Percentiles rank a stretch among this genome's conserved stretches.
These are phyloP conservation scores for Henningerozyma blattae DNA, from an alignment of 805 yeast genomes.

Conservation along the genomic window DNA sequence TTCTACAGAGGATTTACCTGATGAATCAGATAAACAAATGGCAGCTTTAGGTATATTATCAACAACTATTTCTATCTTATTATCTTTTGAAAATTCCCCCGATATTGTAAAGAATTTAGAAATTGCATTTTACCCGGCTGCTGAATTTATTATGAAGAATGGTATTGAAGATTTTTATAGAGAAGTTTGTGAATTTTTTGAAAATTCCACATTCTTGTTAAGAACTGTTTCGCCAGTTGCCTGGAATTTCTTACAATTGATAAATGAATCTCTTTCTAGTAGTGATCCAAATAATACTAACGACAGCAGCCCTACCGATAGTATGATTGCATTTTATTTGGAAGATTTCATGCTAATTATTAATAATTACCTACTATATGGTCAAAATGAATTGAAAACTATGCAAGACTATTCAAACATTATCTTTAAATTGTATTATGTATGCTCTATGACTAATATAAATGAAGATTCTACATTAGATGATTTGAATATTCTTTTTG, in stretches of 20 bases:
- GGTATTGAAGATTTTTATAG: constrained; percentile 62
- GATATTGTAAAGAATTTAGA: constrained; percentile 55
- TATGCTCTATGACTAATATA: constrained; percentile 22
- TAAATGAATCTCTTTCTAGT: constrained; percentile 23
- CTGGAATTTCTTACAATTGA: constrained; percentile 62
- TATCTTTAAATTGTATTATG: constrained; percentile 38
- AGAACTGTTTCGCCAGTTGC: constrained; percentile 53
- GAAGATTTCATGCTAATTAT: constrained; percentile 69
- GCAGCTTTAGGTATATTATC: constrained; percentile 74
- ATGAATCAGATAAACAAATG: constrained; percentile 56
- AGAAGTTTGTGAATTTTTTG: constrained; percentile 67
- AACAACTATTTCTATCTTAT: constrained; percentile 69
- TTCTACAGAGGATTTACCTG: constrained; percentile 25
- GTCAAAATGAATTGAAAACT: constrained; percentile 35
- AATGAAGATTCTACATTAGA: constrained; percentile 43
- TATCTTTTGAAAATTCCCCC: constrained; percentile 71
- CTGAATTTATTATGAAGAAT: constrained; percentile 52
- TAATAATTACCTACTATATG: constrained; percentile 60
- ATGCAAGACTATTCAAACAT: constrained; percentile 37
- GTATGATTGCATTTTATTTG: constrained; percentile 50
- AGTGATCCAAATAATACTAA: constrained; percentile 23
- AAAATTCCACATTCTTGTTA: constrained; percentile 49
- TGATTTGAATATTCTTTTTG: constrained; percentile 49
- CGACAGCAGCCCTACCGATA: too few species aligned
- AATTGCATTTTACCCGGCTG: constrained; percentile 55